Evolutionary conservation across 345 rosid species (phyloP).

Genomic region (Gossypium herbaceum): DNA sequence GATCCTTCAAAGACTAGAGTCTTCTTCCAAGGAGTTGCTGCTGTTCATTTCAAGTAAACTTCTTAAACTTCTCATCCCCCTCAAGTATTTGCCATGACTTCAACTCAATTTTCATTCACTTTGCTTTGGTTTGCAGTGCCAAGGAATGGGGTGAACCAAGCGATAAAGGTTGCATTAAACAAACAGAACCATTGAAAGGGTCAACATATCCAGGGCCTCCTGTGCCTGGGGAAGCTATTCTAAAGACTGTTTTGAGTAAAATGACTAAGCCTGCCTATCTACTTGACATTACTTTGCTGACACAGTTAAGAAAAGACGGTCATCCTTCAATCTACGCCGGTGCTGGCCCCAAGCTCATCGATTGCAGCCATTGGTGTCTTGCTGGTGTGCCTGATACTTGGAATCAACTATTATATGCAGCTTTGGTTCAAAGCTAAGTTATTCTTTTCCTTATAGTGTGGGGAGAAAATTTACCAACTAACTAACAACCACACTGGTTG

Average conservation of each 20-base stretch:
- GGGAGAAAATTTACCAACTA: background rate
- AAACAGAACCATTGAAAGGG: slow-evolving; percentile 52
- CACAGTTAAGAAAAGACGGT: slow-evolving; percentile 64
- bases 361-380: slow-evolving; percentile 87
- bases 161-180: slow-evolving; percentile 34
- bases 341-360: slow-evolving; percentile 15
- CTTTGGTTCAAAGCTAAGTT: background rate
- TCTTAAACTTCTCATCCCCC: background rate
- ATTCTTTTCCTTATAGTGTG: background rate
- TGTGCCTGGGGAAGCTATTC: slow-evolving; percentile 35
- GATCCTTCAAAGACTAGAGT: slow-evolving; percentile 45
- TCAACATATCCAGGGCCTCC: slow-evolving; percentile 29
- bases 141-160: slow-evolving; percentile 41
- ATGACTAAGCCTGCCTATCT: slow-evolving; percentile 45
- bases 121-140: slow-evolving; percentile 21
- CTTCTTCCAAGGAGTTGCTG: slow-evolving; percentile 60
- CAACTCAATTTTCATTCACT: background rate
- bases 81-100: background rate
- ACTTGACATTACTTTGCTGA: slow-evolving; percentile 51
- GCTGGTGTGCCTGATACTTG: slow-evolving; percentile 73
- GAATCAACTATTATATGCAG: slow-evolving; percentile 59
- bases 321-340: slow-evolving; percentile 56
- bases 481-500: background rate
- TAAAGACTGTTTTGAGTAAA: slow-evolving; percentile 31
- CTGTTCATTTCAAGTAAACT: slow-evolving; percentile 40